phyloP scores from a whole-genome alignment of 1,284 basidiomycete species.

The Ustilago vetiveriae region DNA sequence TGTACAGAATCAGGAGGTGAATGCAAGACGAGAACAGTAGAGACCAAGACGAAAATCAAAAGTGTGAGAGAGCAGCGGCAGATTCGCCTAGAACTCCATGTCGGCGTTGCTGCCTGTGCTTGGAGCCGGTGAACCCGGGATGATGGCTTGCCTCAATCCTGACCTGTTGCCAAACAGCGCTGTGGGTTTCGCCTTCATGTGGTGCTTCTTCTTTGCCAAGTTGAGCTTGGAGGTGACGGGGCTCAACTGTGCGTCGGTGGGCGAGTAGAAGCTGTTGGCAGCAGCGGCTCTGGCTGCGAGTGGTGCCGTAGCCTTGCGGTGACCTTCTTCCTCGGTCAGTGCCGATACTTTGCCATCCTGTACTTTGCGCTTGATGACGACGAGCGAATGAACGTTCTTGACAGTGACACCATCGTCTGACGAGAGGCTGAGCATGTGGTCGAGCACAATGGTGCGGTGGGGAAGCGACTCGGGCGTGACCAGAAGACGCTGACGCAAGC shows the following conservation, averaged over 20 bases:
- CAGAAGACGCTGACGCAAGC: constrained; percentile 56
- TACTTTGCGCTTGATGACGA: constrained; percentile 62
- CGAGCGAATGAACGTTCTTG: constrained; percentile 52
- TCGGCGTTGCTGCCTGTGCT: constrained; percentile 42
- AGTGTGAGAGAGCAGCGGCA: neutral
- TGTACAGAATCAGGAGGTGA: neutral
- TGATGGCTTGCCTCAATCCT: constrained; percentile 37
- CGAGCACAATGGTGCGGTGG: constrained; percentile 58
- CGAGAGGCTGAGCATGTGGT: constrained; percentile 49
- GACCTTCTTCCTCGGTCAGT: constrained; percentile 63
- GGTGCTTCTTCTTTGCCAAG: constrained; percentile 63
- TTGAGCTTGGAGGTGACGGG: constrained; percentile 66
- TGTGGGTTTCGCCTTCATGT: constrained; percentile 64
- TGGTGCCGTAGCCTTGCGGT: constrained; percentile 62
- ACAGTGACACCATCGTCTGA: constrained; percentile 21
- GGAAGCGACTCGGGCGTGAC: constrained; percentile 61
- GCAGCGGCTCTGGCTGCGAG: constrained; percentile 61
- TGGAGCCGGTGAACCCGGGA: constrained; percentile 43
- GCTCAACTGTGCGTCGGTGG: constrained; percentile 65
- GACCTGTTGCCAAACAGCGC: constrained; percentile 60
- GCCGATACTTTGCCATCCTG: constrained; percentile 59
- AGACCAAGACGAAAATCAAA: neutral
- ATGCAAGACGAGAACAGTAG: constrained; percentile 7
- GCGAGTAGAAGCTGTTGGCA: constrained; percentile 61
- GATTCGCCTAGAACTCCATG: constrained; percentile 24